phyloP scores from a whole-genome alignment of 495 filamentous ascomycete genomes.

The Aspergillus olivimuriae region DNA sequence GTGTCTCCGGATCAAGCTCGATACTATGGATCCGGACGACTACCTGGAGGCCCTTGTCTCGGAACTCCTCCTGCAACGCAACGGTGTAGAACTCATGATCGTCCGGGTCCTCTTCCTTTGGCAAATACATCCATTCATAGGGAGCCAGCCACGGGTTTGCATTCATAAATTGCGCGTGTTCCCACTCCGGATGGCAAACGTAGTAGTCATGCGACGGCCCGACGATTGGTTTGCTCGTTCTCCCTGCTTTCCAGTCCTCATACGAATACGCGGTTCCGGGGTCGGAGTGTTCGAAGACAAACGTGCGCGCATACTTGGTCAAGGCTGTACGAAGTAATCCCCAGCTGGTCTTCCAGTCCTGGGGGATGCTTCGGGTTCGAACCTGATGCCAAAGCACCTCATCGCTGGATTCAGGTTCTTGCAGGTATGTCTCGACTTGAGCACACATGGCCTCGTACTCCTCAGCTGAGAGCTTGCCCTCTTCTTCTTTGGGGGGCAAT shows the following conservation, averaged over 20 bases:
- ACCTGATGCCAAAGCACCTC: conserved; percentile 1
- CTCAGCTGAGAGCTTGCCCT: conserved; percentile 3
- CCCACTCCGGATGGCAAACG: not conserved
- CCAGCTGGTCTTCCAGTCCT: conserved; percentile 6
- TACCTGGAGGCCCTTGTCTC: conserved; percentile 10
- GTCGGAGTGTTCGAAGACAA: conserved; percentile 8
- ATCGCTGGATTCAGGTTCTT: conserved; percentile 6
- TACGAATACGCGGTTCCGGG: conserved; percentile 10
- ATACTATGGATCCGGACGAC: conserved; percentile 9
- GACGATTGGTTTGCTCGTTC: conserved; percentile 9
- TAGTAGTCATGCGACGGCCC: conserved; percentile 4
- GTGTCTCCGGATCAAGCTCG: conserved; percentile 10
- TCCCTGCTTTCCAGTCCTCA: conserved; percentile 11
- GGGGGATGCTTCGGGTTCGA: conserved; percentile 2
- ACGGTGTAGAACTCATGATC: conserved; percentile 11
- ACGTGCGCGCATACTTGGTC: conserved; percentile 2
- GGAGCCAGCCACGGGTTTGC: not conserved
- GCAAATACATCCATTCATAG: conserved; percentile 6
- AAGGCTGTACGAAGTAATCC: conserved; percentile 1
- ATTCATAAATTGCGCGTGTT: conserved; percentile 1
- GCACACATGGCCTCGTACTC: conserved; percentile 4
- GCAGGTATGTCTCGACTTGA: conserved; percentile 5
- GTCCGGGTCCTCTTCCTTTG: conserved; percentile 1
- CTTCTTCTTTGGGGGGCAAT: conserved; percentile 2
- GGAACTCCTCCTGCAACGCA: conserved; percentile 10